phyloP scores from a whole-genome alignment of 164 flowering plant genomes.

The Platanus orientalis region DNA sequence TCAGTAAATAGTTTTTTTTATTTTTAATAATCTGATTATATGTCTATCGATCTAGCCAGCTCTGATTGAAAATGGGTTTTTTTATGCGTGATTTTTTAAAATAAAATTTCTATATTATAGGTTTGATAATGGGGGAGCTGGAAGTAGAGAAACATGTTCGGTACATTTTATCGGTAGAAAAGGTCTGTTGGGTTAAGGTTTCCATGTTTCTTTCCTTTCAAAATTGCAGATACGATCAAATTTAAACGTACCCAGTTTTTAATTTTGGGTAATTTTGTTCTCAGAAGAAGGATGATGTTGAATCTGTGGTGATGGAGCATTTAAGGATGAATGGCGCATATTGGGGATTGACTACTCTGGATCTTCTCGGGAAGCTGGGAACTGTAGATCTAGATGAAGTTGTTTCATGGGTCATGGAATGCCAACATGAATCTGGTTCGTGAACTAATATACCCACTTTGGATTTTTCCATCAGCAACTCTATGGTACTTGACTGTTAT shows the following conservation, averaged over 20 bases:
- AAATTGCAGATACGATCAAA: no score
- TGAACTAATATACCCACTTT: constrained; percentile 6
- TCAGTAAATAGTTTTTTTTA: no score
- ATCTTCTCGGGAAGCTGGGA: constrained; percentile 65
- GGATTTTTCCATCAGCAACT: no score
- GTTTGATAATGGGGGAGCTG: constrained; percentile 51
- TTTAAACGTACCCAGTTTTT: not conserved
- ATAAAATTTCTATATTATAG: not conserved
- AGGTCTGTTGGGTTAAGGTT: constrained; percentile 21
- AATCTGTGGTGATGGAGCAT: constrained; percentile 84
- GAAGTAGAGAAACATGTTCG: constrained; percentile 61
- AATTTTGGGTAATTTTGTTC: constrained; percentile 1
- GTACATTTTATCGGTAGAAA: constrained; percentile 16
- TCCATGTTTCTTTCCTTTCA: no score
- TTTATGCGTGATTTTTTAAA: no score
- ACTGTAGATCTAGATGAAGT: constrained; percentile 62
- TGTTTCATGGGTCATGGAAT: constrained; percentile 74
- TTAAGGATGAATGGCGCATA: constrained; percentile 87
- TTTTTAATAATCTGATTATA: no score
- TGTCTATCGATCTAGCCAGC: no score
- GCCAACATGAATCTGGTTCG: constrained; percentile 86
- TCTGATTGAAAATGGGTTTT: no score
- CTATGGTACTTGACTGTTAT: no score
- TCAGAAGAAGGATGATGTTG: constrained; percentile 73
- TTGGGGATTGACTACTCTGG: constrained; percentile 87